phyloP scores from a whole-genome alignment of 2,329 filamentous ascomycete genomes.

The Aspergillus sojae region DNA sequence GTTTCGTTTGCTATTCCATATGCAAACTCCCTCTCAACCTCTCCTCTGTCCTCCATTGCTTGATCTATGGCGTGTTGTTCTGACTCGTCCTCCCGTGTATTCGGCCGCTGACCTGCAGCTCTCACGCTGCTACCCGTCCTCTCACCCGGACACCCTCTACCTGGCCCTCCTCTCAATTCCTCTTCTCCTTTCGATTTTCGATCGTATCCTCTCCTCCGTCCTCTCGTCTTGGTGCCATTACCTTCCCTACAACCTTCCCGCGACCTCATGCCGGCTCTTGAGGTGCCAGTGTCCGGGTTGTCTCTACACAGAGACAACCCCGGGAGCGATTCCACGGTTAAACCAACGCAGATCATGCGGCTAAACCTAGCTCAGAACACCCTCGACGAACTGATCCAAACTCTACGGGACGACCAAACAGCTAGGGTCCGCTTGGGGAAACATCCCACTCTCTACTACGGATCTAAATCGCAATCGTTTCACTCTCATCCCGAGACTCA shows the following conservation, averaged over 20 bases:
- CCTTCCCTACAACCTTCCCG: constrained; percentile 11
- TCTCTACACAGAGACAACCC: constrained; percentile 41
- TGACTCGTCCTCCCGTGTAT: constrained; percentile 33
- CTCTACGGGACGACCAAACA: constrained; percentile 45
- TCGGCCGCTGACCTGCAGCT: constrained; percentile 43
- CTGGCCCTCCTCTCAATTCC: constrained; percentile 18
- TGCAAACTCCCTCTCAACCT: constrained; percentile 20
- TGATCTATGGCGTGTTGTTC: constrained; percentile 38
- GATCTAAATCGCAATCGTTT: constrained; percentile 59
- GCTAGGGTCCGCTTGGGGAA: constrained; percentile 52
- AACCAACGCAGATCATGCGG: constrained; percentile 49
- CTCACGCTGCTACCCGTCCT: constrained; percentile 39
- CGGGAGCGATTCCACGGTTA: constrained; percentile 31
- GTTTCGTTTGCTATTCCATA: constrained; percentile 20
- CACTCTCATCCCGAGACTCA: constrained; percentile 56
- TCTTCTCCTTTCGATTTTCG: constrained; percentile 11
- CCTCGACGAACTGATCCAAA: constrained; percentile 50
- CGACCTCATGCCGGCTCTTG: constrained; percentile 37
- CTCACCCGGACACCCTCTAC: constrained; percentile 25
- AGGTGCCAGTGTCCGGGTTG: constrained; percentile 43
- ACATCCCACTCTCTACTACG: constrained; percentile 59
- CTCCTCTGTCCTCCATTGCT: constrained; percentile 20
- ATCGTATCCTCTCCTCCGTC: constrained; percentile 9
- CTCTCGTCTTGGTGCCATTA: constrained; percentile 6
- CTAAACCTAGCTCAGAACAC: constrained; percentile 48